Evolutionary conservation across 1,284 basidiomycete species (phyloP).

Genomic region (Ceratobasidium sp.): DNA sequence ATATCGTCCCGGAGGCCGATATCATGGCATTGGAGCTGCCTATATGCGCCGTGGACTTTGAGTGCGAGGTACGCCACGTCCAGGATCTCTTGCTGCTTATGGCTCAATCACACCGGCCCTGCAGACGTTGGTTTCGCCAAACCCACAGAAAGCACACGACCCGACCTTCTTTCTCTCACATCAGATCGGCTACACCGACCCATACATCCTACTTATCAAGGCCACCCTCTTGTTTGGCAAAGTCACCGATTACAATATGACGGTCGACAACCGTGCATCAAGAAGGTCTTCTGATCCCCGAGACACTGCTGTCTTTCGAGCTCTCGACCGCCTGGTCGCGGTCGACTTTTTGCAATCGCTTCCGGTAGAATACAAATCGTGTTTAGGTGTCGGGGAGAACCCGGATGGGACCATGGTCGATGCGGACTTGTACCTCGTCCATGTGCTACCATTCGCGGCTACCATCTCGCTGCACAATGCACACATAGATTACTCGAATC

Average conservation of each 20-base stretch:
- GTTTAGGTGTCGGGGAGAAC: conserved; percentile 51
- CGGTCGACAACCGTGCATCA: conserved; percentile 62
- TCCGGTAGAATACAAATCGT: conserved; percentile 73
- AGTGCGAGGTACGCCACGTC: conserved; percentile 66
- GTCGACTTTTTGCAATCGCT: conserved; percentile 75
- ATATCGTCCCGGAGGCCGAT: conserved; percentile 82
- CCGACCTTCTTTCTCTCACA: conserved; percentile 75
- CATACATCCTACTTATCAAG: conserved; percentile 81
- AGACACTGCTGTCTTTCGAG: conserved; percentile 66
- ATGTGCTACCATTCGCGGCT: conserved; percentile 84
- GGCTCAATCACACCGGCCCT: conserved; percentile 19
- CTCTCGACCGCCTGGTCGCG: conserved; percentile 74
- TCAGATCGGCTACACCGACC: conserved; percentile 79
- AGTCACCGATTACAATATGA: conserved; percentile 84
- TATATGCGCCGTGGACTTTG: conserved; percentile 76
- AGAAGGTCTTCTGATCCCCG: conserved; percentile 43
- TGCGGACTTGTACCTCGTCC: conserved; percentile 85
- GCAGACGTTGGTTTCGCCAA: conserved; percentile 59
- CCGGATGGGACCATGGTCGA: conserved; percentile 69
- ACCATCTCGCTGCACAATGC: conserved; percentile 85
- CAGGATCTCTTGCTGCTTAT: neutral
- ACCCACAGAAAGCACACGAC: conserved; percentile 75
- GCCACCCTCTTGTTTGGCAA: conserved; percentile 83
- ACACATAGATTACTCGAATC: conserved; percentile 78
- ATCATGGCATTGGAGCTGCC: conserved; percentile 80